Base-by-base conservation (phyloP, 2,329 filamentous ascomycete genomes). In the Fusarium graminum region DNA sequence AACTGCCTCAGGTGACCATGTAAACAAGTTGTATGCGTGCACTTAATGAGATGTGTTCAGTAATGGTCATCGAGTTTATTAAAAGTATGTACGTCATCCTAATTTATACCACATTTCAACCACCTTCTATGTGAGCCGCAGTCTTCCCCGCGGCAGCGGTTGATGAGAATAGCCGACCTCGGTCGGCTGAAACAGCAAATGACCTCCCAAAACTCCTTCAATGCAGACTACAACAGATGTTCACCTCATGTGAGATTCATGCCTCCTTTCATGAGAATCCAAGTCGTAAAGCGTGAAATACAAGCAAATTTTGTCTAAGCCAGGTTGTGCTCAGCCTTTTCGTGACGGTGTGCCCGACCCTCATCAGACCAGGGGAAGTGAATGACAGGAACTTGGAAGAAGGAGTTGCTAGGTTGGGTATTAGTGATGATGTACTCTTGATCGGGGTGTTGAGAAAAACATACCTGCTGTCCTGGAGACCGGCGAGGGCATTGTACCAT, bases 301-400 rank as follows among this genome's bases (percentile, higher is more conserved):
- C 57, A 66, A 65, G 14, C 39, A 62, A 50, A 34, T n/a, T 16
- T 32, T n/a, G 22, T 32, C 43, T 60, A 74, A 34, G 72, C 72
- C 45, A 71, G 53, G 40, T 65, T 64, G 56, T 69, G 71, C 49
- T 75, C 74, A 19, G 61, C 63, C 74, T 90, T 83, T 65, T 74
- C 72, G 60, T 74, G 76, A 63, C 89, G 86, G 62, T 76, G 78
- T 78, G 88, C 85, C 65, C 86, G 86, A 52, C 88, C 91, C 80
- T 90, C 91, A 73, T 91, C 90, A 36, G 92, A 94, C 94, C 94
- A 97, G 52, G 94, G 94, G 85, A 97, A 96, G 84, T 97, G 93
- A 73, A 91, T 90, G 66, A 97, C 93, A 50, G 94, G 94, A 64
- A 97, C 88, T 78, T 95, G 85, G 84, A 97, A 95, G 88, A 97